Base-by-base conservation (phyloP, 116 monocot species). In the Thalassia testudinum region DNA sequence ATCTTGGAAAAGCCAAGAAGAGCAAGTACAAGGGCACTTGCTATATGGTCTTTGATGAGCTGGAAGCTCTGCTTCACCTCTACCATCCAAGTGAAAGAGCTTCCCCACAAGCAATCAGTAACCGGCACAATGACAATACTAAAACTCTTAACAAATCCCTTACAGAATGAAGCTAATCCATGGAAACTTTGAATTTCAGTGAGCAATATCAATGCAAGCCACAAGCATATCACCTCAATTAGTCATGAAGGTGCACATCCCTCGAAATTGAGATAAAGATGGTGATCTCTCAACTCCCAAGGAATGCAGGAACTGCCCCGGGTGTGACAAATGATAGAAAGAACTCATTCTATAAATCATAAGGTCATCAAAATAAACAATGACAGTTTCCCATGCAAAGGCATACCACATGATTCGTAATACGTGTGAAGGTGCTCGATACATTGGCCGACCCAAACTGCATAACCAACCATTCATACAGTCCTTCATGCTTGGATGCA, bases 331-430 rank as follows among this genome's bases (percentile, higher is more conserved):
- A 15, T 64, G 63, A 0, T 53, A 52, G 1, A 27, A 5, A 7
- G 0, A 7, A 1, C 2, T 16, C 0, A 0, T 2, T n/a, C 26
- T 53, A 53, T 42, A 62, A 0, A 53, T 23, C 2, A 64, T 17
- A n/a, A 63, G 54, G 14, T 64, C 34, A 27, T 62, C 62, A 34
- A 64, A 64, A 13, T 54, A 64, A 0, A 64, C 29, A 0, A 65
- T 56, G 8, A 65, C 28, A 48, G 1, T 24, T 45, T 0, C 48
- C 24, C 17, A 65, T 45, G 23, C 47, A 25, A 0, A 47, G 48
- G 5, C 21, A 10, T 2, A 66, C n/a, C 0, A 66, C 23, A 0
- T 66, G 50, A 37, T 30, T 65, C 56, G 56, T 65, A 1, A 65
- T 6, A 14, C 44, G 5, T 34, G 47, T 48, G 12, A 58, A 66